Evolutionary conservation across 179 eudicot genomes (phyloP), one percentile per base, ranked within the genome.

Genomic region (Silene vulgaris): DNA sequence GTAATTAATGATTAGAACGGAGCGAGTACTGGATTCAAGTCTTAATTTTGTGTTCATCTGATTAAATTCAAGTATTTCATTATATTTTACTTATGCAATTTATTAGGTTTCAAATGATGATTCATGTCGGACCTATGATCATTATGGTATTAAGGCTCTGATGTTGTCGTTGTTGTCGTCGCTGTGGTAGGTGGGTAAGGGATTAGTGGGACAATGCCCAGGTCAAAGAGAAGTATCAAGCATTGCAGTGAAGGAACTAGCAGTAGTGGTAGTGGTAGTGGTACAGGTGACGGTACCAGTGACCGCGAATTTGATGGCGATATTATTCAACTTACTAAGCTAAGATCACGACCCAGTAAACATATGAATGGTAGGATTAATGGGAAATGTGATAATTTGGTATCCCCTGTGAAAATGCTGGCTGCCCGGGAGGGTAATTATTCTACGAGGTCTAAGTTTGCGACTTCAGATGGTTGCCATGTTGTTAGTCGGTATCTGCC

Each of bases 401-500:
- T 89, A 73, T 87, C 91, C 16, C 83, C 94, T 0, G 88, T 85
- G 56, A 81, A 82, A 70, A 88, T 91, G 90, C 69, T 91, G 87
- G 81, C 82, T 16, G 88, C 86, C 57, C 87, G 97, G 1, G 92
- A 91, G 82, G 66, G 78, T 60, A 91, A 91, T 77, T 83, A 74
- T 76, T 80, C 84, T 2, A 84, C 89, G 28, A 87, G 87, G 77
- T 87, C 90, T 48, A 84, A 86, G 50, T 89, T 91, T 74, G 84
- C 94, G 2, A 60, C 81, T 0, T 84, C 90, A 0, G 97, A 91
- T 81, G 74, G 78, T 40, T 88, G 97, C 81, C 91, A 91, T 81
- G 82, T 91, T 23, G 52, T 84, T 65, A 89, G 88, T 83, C 84
- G 94, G 48, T 91, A 88, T 84, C 73, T 91, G 83, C 94, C 94